Conservation (phyloP, 352 stramenopile species). For the Globisporangium nodosum region DNA sequence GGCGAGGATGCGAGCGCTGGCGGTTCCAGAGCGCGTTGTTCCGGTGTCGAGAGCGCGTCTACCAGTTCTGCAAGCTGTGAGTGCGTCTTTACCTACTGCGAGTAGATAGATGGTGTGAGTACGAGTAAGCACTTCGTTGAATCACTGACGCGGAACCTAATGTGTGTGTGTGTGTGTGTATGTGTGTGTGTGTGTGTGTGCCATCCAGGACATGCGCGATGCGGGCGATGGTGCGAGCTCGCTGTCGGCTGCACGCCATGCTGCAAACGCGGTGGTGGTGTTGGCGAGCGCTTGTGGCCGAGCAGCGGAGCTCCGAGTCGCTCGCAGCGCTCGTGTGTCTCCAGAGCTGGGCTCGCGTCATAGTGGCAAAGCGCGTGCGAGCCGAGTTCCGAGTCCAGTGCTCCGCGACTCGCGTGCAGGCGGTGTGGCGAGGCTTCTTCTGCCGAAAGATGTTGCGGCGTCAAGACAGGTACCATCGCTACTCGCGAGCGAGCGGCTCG, state of each 20-base stretch:
- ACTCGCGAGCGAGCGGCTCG: slow-evolving; percentile 19
- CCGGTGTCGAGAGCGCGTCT: slow-evolving; percentile 21
- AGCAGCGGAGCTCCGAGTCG: slow-evolving; percentile 30
- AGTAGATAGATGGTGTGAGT: no score
- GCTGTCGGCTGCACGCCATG: slow-evolving; percentile 18
- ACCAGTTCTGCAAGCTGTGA: slow-evolving; percentile 45
- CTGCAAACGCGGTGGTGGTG: slow-evolving; percentile 23
- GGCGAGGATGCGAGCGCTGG: slow-evolving; percentile 25
- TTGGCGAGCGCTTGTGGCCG: slow-evolving; percentile 19
- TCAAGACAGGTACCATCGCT: slow-evolving; percentile 26
- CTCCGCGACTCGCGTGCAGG: slow-evolving; percentile 32
- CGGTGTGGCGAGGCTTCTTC: slow-evolving; percentile 42
- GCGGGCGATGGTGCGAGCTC: slow-evolving; percentile 31
- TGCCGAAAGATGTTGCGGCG: slow-evolving; percentile 39
- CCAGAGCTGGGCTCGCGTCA: slow-evolving; percentile 43
- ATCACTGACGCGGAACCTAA: not conserved
- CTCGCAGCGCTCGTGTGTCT: slow-evolving; percentile 41
- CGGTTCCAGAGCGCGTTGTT: slow-evolving; percentile 10
- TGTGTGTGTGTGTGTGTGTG: not conserved
- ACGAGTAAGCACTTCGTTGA: no score
- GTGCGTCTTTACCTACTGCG: not conserved
- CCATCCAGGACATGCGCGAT: slow-evolving; percentile 37
- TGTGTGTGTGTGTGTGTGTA: not conserved
- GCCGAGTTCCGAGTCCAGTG: slow-evolving; percentile 20
- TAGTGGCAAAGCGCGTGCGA: slow-evolving; percentile 21